These are phyloP conservation scores for Monilinia laxa DNA, from an alignment of 2,329 filamentous ascomycete genomes.

Conservation along the genomic window DNA sequence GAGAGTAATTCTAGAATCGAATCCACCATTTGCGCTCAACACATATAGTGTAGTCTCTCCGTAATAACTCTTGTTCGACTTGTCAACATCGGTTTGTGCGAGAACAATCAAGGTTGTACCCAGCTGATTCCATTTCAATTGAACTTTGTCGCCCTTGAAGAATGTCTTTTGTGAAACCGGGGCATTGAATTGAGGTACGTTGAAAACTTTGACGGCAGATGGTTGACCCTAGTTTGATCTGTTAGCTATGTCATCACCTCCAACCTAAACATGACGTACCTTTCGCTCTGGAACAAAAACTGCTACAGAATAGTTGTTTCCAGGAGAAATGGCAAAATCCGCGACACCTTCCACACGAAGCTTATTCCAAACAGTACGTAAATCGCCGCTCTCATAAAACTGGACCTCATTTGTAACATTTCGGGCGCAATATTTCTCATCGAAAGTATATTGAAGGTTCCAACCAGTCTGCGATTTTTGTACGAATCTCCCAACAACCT, in stretches of 20 bases:
- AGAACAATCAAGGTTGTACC: conserved; percentile 91
- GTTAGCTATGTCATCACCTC: conserved; percentile 29
- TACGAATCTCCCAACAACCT: conserved; percentile 83
- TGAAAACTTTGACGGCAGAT: conserved; percentile 89
- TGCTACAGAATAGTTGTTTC: conserved; percentile 86
- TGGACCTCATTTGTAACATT: conserved; percentile 96
- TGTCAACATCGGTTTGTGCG: conserved; percentile 96
- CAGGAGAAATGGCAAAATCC: conserved; percentile 87
- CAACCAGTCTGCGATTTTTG: conserved; percentile 94
- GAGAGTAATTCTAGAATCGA: conserved; percentile 86
- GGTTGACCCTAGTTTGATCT: conserved; percentile 71
- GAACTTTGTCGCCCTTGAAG: conserved; percentile 98
- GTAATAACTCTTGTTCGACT: conserved; percentile 98
- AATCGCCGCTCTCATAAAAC: conserved; percentile 86
- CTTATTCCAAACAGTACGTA: conserved; percentile 91
- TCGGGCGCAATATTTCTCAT: conserved; percentile 91
- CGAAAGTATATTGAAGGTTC: conserved; percentile 95
- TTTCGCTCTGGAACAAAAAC: conserved; percentile 96
- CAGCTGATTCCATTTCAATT: conserved; percentile 94
- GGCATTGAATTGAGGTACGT: conserved; percentile 79
- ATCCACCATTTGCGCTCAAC: conserved; percentile 83
- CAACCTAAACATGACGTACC: conserved; percentile 50
- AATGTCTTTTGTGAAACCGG: conserved; percentile 97
- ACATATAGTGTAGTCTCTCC: conserved; percentile 97
- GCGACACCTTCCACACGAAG: conserved; percentile 85